Evolutionary conservation across 495 filamentous ascomycete species (phyloP).

Genomic region (Xylaria sp.): DNA sequence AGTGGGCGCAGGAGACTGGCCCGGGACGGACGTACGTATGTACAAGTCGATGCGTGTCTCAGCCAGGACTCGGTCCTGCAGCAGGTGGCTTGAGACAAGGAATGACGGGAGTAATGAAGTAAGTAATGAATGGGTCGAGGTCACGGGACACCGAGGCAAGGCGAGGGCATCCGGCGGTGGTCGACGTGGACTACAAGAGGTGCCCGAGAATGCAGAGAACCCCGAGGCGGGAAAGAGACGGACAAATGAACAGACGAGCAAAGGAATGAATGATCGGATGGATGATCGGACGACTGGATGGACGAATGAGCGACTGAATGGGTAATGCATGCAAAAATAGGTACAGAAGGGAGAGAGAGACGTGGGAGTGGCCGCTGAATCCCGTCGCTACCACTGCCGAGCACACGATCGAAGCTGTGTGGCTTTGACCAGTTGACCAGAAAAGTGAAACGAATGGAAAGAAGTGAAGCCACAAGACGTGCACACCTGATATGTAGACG

Average conservation of each 20-base stretch:
- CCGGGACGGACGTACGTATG: slow-evolving; percentile 2
- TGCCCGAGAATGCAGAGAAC: too few species aligned
- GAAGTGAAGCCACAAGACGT: slow-evolving; percentile 26
- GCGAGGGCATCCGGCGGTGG: background rate
- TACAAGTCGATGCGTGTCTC: slow-evolving; percentile 23
- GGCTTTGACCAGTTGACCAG: slow-evolving; percentile 20
- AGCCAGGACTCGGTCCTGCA: slow-evolving; percentile 16
- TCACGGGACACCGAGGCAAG: slow-evolving; percentile 15
- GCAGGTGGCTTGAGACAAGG: slow-evolving; percentile 20
- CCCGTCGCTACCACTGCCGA: slow-evolving; percentile 13
- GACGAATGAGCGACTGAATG: slow-evolving; percentile 2
- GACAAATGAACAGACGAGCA: background rate
- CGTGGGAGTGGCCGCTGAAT: background rate
- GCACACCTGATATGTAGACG: slow-evolving; percentile 10
- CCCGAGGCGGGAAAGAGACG: background rate
- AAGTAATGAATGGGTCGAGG: background rate
- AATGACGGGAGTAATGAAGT: slow-evolving; percentile 3
- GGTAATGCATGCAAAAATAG: background rate
- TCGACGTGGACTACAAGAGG: background rate
- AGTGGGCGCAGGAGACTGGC: slow-evolving; percentile 8
- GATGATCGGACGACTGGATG: background rate
- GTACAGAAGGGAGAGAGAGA: slow-evolving; percentile 9
- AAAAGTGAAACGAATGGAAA: slow-evolving; percentile 22
- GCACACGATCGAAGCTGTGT: slow-evolving; percentile 9
- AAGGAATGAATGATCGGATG: slow-evolving; percentile 1